These are phyloP conservation scores for Cornus controversa DNA, from an alignment of 148 eudicot genomes.

Conservation along the genomic window DNA sequence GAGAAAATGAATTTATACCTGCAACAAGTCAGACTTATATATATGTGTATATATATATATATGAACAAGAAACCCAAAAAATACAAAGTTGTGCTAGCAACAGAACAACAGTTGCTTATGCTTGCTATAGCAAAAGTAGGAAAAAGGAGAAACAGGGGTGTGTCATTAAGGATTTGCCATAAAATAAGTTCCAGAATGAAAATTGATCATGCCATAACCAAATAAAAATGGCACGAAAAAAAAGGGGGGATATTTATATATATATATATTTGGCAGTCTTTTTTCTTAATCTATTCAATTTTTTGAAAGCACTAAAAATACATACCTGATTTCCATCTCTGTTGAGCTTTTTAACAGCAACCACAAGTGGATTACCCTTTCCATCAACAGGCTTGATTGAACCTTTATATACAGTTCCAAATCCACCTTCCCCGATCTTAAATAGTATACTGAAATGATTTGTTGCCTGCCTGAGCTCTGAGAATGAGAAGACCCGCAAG, in stretches of 20 bases:
- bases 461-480: slow-evolving; percentile 65
- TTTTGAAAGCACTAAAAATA: background rate
- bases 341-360: slow-evolving; percentile 78
- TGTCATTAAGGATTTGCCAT: too few species aligned
- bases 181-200: too few species aligned
- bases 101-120: too few species aligned
- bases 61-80: too few species aligned
- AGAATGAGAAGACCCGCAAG: slow-evolving; percentile 53
- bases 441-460: slow-evolving; percentile 55
- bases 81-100: too few species aligned
- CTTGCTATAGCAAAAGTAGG: too few species aligned
- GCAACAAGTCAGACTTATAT: too few species aligned
- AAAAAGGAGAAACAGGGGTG: too few species aligned
- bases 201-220: background rate
- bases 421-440: slow-evolving; percentile 95
- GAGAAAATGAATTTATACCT: too few species aligned
- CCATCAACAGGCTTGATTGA: slow-evolving; percentile 51
- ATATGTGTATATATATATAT: too few species aligned
- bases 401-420: slow-evolving; percentile 79
- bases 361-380: slow-evolving; percentile 34
- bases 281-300: background rate
- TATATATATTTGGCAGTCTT: background rate
- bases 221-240: too few species aligned
- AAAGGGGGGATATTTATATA: too few species aligned
- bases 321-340: slow-evolving; percentile 77